A percentile compares a stretch with the other conserved stretches of the same genome.
Conservation (phyloP, 441 rosid species). For the Kokia cookei region DNA sequence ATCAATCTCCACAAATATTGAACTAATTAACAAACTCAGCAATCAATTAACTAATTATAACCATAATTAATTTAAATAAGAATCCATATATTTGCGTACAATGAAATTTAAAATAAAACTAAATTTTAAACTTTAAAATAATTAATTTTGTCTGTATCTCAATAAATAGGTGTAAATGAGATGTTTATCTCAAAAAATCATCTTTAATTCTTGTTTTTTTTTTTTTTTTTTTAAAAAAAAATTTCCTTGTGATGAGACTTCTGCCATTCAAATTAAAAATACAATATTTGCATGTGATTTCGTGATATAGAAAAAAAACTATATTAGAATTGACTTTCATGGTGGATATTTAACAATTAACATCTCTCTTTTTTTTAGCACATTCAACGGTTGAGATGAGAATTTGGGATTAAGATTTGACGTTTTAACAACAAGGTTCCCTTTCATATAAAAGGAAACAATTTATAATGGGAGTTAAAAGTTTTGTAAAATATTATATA, state of each 20-base stretch:
- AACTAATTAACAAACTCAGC: too few relatives aligned
- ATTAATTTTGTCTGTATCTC: not conserved
- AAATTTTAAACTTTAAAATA: too few relatives aligned
- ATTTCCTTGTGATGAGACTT: not conserved
- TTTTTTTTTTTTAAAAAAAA: not conserved
- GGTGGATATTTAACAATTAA: not conserved
- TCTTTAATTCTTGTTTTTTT: not conserved
- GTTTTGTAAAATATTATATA: too few relatives aligned
- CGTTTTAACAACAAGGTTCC: not conserved
- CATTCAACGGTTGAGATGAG: not conserved
- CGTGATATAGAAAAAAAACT: not conserved
- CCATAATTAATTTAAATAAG: too few relatives aligned
- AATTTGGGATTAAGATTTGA: not conserved
- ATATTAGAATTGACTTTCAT: not conserved
- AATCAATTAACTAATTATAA: too few relatives aligned
- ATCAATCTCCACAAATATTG: too few relatives aligned
- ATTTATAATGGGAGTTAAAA: too few relatives aligned
- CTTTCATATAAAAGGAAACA: too few relatives aligned
- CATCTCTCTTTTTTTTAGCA: not conserved
- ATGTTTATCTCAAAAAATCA: not conserved
- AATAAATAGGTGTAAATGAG: not conserved
- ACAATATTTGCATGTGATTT: not conserved
- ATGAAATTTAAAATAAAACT: too few relatives aligned
- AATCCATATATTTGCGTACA: too few relatives aligned
- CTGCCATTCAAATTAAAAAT: not conserved